Conservation (phyloP, 1,284 basidiomycete genomes). For the Chalciporus sp. region DNA sequence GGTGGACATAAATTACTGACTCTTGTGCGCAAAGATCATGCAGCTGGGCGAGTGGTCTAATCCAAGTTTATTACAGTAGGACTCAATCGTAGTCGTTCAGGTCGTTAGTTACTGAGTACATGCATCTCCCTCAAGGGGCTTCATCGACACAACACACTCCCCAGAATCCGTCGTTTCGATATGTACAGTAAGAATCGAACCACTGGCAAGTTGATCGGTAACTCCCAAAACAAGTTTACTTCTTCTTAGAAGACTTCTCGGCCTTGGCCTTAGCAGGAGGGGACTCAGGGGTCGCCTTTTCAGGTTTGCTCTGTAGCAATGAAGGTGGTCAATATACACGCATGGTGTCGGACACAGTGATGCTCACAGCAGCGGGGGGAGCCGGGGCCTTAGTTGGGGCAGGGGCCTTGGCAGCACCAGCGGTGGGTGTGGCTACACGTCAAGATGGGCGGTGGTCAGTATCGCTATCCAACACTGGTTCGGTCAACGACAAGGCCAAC, state of each 20-base stretch:
- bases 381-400: slow-evolving; percentile 28
- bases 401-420: slow-evolving; percentile 15
- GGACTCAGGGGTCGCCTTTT: slow-evolving; percentile 26
- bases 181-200: slow-evolving; percentile 5
- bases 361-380: slow-evolving; percentile 24
- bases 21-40: background rate
- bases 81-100: background rate
- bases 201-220: background rate
- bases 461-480: background rate
- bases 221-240: slow-evolving; percentile 16
- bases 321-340: background rate
- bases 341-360: background rate
- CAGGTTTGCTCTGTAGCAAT: slow-evolving; percentile 24
- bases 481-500: slow-evolving; percentile 17
- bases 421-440: slow-evolving; percentile 16
- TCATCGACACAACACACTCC: slow-evolving; percentile 3
- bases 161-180: slow-evolving; percentile 4
- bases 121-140: background rate
- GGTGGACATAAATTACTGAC: too few relatives aligned
- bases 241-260: slow-evolving; percentile 34
- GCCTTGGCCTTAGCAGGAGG: slow-evolving; percentile 29
- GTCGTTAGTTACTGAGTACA: slow-evolving; percentile 1
- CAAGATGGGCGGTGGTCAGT: slow-evolving; percentile 5
- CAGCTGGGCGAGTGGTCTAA: slow-evolving; percentile 7
- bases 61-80: background rate